Conservation (phyloP, 805 yeast genomes). For the Zygosaccharomyces lentus region DNA sequence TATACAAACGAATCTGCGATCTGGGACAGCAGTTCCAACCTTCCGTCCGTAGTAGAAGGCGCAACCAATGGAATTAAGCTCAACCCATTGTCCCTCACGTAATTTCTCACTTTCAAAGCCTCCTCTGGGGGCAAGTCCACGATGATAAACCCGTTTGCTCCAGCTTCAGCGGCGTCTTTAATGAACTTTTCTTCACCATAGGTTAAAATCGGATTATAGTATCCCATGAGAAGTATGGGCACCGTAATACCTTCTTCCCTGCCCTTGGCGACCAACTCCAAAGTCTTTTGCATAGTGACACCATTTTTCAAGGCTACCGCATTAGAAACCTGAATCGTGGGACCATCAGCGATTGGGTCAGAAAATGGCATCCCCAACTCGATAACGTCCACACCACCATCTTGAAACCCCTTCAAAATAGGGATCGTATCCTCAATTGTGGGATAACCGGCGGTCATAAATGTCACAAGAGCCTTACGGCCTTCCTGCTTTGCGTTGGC, state of each 20-base stretch:
- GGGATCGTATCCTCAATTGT: constrained; percentile 83
- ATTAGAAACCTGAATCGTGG: constrained; percentile 90
- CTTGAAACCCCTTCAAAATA: constrained; percentile 80
- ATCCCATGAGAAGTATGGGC: constrained; percentile 94
- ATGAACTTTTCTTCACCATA: constrained; percentile 87
- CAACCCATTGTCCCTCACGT: constrained; percentile 62
- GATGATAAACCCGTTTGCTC: constrained; percentile 91
- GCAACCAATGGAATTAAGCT: constrained; percentile 93
- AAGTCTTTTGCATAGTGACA: constrained; percentile 60
- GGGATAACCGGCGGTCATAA: constrained; percentile 94
- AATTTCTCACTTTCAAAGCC: constrained; percentile 78
- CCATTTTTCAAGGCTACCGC: constrained; percentile 79
- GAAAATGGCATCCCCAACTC: constrained; percentile 96
- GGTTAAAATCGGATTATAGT: constrained; percentile 87
- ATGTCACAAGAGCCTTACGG: constrained; percentile 86
- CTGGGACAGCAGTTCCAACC: constrained; percentile 69
- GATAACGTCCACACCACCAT: constrained; percentile 91
- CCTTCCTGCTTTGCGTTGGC: constrained; percentile 54
- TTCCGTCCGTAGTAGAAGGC: constrained; percentile 90
- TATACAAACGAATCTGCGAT: constrained; percentile 95
- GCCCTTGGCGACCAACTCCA: constrained; percentile 71
- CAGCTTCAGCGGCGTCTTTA: constrained; percentile 74
- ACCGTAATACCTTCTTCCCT: constrained; percentile 78
- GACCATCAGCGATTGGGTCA: constrained; percentile 99
- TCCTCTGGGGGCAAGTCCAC: constrained; percentile 99